Conservation (phyloP, 768 basidiomycete genomes). For the Lepiota subincarnata region DNA sequence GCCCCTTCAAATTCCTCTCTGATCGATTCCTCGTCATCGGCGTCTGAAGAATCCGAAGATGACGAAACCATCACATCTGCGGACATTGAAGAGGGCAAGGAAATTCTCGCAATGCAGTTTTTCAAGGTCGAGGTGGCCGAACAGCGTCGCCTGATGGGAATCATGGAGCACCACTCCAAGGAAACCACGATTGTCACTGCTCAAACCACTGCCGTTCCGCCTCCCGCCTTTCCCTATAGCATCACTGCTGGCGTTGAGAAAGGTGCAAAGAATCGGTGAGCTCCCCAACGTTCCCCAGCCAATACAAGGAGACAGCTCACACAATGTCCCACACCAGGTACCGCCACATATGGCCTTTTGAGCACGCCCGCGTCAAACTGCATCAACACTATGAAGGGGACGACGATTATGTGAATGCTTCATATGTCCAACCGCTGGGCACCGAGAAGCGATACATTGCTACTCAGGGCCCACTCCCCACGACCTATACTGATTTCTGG, state of each 20-base stretch:
- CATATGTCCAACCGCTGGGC: constrained; percentile 83
- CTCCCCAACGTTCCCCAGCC: constrained; percentile 5
- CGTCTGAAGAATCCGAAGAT: constrained; percentile 28
- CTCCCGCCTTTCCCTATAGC: constrained; percentile 70
- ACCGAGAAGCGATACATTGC: constrained; percentile 87
- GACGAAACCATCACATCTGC: constrained; percentile 27
- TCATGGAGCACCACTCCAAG: constrained; percentile 86
- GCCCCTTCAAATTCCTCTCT: constrained; percentile 16
- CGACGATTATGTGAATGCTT: constrained; percentile 93
- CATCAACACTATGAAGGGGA: constrained; percentile 34
- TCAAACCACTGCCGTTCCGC: constrained; percentile 10
- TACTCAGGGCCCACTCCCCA: constrained; percentile 89
- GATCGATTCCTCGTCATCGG: constrained; percentile 20
- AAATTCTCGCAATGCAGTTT: constrained; percentile 87
- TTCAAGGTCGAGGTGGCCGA: constrained; percentile 90
- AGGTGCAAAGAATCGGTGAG: constrained; percentile 85
- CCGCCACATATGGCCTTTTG: constrained; percentile 96
- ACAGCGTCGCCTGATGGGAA: constrained; percentile 80
- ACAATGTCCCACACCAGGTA: constrained; percentile 48
- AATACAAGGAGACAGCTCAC: neutral
- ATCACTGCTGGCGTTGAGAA: constrained; percentile 96
- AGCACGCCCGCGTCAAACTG: constrained; percentile 86
- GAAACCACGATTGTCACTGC: constrained; percentile 39
- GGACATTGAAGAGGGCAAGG: constrained; percentile 63
- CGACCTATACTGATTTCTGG: constrained; percentile 94